Conservation (phyloP, 345 rosid species). For the Reutealis trisperma region DNA sequence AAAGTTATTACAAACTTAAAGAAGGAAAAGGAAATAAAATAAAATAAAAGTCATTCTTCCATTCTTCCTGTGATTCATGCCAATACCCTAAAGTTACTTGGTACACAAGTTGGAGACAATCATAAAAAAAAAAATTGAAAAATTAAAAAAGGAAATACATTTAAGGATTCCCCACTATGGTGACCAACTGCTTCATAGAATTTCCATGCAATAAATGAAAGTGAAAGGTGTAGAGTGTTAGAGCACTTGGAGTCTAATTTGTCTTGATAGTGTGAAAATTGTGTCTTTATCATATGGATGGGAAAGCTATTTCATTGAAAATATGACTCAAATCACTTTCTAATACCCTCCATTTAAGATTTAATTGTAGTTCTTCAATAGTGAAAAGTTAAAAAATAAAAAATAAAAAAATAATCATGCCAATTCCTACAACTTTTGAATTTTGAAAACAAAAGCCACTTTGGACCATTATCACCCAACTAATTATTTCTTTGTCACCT, state of each 20-base stretch:
- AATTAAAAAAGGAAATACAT: not conserved
- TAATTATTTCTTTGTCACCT: not conserved
- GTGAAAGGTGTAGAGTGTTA: not conserved
- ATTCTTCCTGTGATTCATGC: conserved; percentile 16
- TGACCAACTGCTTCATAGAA: conserved; percentile 28
- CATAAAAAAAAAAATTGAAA: not conserved
- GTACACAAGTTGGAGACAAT: conserved; percentile 22
- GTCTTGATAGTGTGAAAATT: not conserved
- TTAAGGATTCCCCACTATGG: conserved; percentile 15
- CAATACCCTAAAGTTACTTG: conserved; percentile 24
- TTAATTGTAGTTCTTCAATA: conserved; percentile 13
- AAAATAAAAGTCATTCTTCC: not conserved
- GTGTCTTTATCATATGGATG: not conserved
- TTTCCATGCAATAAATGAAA: conserved; percentile 10
- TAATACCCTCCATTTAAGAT: not conserved
- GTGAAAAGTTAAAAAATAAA: conserved; percentile 5
- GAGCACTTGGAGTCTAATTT: not conserved
- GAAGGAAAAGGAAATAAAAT: not conserved
- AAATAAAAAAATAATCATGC: not conserved
- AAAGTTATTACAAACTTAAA: conserved; percentile 7
- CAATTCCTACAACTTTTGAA: conserved; percentile 27
- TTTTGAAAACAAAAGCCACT: conserved; percentile 19
- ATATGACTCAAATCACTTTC: not conserved
- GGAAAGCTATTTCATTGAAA: not conserved
- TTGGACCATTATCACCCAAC: conserved; percentile 14